Conservation (phyloP, 768 basidiomycete species). For the Tulasnella calospora region DNA sequence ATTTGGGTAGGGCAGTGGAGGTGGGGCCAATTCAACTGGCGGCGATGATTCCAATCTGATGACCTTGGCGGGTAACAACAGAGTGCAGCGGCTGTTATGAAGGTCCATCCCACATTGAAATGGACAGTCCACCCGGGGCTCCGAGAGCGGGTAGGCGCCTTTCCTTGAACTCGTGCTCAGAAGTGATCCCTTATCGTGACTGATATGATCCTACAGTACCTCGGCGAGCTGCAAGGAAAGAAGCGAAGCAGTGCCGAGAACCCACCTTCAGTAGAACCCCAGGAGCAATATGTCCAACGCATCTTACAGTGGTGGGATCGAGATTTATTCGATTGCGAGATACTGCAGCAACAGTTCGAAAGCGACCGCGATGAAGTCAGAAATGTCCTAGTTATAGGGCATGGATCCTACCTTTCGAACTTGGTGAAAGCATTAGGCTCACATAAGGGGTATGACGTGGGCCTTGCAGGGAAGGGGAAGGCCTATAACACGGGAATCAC, state of each 20-base stretch:
- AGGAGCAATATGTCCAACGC: conserved; percentile 16
- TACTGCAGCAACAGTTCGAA: not conserved
- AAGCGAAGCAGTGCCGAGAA: not conserved
- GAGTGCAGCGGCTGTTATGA: conserved; percentile 28
- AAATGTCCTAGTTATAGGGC: conserved; percentile 24
- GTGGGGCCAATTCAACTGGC: conserved; percentile 24
- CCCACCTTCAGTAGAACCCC: conserved; percentile 19
- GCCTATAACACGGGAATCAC: conserved; percentile 12
- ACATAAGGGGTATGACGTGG: not conserved
- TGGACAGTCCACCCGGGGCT: not conserved
- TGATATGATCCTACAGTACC: not conserved
- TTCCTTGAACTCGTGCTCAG: not conserved
- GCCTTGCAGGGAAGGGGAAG: not conserved
- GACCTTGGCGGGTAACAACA: not conserved
- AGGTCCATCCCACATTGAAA: conserved; percentile 16
- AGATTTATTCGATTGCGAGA: not conserved
- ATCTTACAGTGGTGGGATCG: conserved; percentile 23
- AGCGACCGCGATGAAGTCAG: not conserved
- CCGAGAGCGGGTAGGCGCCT: conserved; percentile 15
- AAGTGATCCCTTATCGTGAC: not conserved
- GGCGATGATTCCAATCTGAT: not conserved
- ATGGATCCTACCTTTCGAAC: conserved; percentile 22
- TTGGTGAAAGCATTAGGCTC: conserved; percentile 16
- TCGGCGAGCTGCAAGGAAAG: conserved; percentile 26
- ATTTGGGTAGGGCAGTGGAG: conserved; percentile 34